phyloP scores from a whole-genome alignment of 179 eudicot species.

The Beta corolliflora region DNA sequence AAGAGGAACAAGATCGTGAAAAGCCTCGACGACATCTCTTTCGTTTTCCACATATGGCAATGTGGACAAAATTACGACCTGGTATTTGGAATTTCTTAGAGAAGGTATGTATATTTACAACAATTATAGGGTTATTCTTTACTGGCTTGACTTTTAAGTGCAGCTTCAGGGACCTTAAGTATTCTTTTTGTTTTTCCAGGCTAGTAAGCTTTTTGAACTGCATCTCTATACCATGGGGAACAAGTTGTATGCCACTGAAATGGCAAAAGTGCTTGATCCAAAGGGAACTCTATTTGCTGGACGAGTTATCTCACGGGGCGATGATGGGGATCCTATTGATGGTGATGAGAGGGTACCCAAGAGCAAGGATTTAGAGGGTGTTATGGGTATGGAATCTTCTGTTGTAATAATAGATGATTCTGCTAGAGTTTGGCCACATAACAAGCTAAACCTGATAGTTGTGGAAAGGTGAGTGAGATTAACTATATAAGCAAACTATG shows the following conservation, averaged over 20 bases:
- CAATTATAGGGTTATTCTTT: not conserved
- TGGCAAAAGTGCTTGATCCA: slow-evolving; percentile 99
- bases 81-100: slow-evolving; percentile 98
- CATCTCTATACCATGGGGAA: slow-evolving; percentile 99
- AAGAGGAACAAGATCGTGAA: slow-evolving; percentile 94
- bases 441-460: slow-evolving; percentile 87
- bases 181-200: slow-evolving; percentile 47
- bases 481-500: not conserved
- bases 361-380: slow-evolving; percentile 98
- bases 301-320: slow-evolving; percentile 93
- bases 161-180: slow-evolving; percentile 5
- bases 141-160: not conserved
- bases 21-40: slow-evolving; percentile 82
- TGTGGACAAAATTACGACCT: slow-evolving; percentile 99
- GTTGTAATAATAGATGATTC: slow-evolving; percentile 98
- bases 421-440: slow-evolving; percentile 98
- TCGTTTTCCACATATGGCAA: slow-evolving; percentile 95
- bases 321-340: slow-evolving; percentile 80
- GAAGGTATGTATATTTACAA: slow-evolving; percentile 53
- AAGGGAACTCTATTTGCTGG: slow-evolving; percentile 88
- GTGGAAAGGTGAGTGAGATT: slow-evolving; percentile 75
- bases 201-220: slow-evolving; percentile 86
- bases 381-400: slow-evolving; percentile 95
- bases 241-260: slow-evolving; percentile 95
- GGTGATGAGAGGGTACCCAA: slow-evolving; percentile 86